Conservation (phyloP, 495 filamentous ascomycete species). For the Lentithecium fluviatile region DNA sequence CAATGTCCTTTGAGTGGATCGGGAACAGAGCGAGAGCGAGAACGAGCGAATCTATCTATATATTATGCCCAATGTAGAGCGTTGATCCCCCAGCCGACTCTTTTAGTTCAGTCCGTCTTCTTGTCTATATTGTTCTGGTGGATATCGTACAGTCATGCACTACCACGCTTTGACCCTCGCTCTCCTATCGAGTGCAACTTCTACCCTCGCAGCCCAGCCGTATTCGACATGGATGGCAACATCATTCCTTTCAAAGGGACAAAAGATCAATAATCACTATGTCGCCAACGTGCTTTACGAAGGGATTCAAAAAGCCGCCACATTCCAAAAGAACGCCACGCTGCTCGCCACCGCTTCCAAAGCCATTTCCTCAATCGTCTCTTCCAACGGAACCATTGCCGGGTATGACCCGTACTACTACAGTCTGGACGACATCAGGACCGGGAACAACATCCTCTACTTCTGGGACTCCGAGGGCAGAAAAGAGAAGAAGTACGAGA, state of each 20-base stretch:
- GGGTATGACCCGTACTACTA: conserved; percentile 47
- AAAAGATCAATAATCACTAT: conserved; percentile 17
- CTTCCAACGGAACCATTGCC: conserved; percentile 43
- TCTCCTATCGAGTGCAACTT: conserved; percentile 7
- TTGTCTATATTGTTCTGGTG: no score
- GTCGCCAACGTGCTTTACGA: conserved; percentile 21
- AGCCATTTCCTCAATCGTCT: conserved; percentile 45
- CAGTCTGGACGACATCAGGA: conserved; percentile 52
- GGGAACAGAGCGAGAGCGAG: no score
- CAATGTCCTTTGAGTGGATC: no score
- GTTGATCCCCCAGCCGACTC: no score
- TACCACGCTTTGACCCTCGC: conserved; percentile 3
- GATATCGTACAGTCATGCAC: conserved; percentile 23
- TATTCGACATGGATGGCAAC: conserved; percentile 32
- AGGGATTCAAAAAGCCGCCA: conserved; percentile 27
- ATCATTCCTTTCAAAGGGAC: conserved; percentile 22
- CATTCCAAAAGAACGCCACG: conserved; percentile 11
- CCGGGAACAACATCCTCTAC: conserved; percentile 51
- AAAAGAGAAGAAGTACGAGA: conserved; percentile 15
- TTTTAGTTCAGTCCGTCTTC: no score
- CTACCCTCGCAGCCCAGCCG: conserved; percentile 11
- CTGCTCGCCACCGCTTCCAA: conserved; percentile 18
- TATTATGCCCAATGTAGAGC: no score
- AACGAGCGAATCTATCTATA: no score
- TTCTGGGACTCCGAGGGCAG: conserved; percentile 35